phyloP scores from a whole-genome alignment of 2,329 filamentous ascomycete genomes.

The Didymosphaeria variabile region DNA sequence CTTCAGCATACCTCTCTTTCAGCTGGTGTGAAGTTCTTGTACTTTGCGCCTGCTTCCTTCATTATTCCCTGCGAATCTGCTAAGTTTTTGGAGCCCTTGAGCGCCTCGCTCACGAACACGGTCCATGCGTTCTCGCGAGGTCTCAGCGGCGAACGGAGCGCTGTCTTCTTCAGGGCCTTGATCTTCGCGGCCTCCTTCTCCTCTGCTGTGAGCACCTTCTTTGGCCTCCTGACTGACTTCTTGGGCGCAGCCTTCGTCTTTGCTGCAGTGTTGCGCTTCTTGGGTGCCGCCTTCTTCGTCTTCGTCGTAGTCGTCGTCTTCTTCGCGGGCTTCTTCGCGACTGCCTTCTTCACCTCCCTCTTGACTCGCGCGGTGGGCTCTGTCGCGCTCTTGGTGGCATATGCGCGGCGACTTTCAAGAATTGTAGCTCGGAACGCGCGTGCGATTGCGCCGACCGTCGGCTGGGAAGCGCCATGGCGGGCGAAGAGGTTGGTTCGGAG shows the following conservation, averaged over 20 bases:
- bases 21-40: constrained; percentile 41
- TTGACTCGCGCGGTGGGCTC: constrained; percentile 46
- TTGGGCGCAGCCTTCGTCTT: constrained; percentile 20
- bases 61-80: not conserved
- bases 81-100: not conserved
- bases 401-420: constrained; percentile 36
- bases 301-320: constrained; percentile 19
- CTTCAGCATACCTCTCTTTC: constrained; percentile 45
- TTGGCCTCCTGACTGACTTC: constrained; percentile 19
- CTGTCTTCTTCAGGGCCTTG: constrained; percentile 47
- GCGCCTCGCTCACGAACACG: constrained; percentile 37
- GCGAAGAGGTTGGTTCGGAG: constrained; percentile 35
- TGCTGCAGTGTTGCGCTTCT: constrained; percentile 28
- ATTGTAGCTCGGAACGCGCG: constrained; percentile 35
- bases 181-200: constrained; percentile 41
- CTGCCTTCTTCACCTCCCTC: constrained; percentile 34
- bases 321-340: constrained; percentile 35
- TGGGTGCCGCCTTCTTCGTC: constrained; percentile 26
- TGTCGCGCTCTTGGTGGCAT: constrained; percentile 46
- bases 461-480: constrained; percentile 33
- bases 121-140: constrained; percentile 27
- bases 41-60: constrained; percentile 24
- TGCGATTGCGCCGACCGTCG: constrained; percentile 31
- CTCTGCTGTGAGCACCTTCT: constrained; percentile 39
- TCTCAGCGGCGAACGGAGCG: constrained; percentile 46